Conservation (phyloP, 495 filamentous ascomycete species). For the Xylaria palmicola region DNA sequence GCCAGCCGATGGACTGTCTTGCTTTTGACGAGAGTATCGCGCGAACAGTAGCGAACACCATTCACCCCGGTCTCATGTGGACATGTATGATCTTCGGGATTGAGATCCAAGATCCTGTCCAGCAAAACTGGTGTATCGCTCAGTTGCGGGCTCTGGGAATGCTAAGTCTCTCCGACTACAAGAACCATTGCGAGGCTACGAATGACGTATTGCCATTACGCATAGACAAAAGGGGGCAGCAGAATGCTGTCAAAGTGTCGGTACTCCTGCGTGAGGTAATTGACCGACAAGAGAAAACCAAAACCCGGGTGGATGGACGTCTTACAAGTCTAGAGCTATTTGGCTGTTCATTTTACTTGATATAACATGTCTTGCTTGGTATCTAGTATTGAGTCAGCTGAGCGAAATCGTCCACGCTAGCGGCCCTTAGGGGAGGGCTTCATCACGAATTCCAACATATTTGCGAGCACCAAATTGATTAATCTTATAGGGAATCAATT, state of each 20-base stretch:
- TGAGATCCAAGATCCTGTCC: not conserved
- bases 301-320: constrained; percentile 4
- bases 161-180: not conserved
- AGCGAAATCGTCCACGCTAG: too few relatives aligned
- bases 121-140: constrained; percentile 6
- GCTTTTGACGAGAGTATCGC: not conserved
- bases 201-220: not conserved
- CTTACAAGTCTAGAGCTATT: constrained; percentile 5
- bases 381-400: too few relatives aligned
- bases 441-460: too few relatives aligned
- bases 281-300: not conserved
- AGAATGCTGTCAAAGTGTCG: constrained; percentile 8
- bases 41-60: not conserved
- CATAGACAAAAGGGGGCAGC: not conserved
- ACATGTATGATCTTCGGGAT: constrained; percentile 7
- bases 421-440: too few relatives aligned
- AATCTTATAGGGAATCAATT: too few relatives aligned
- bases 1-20: not conserved
- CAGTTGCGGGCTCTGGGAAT: constrained; percentile 11
- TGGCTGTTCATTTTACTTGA: constrained; percentile 13
- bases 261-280: constrained; percentile 9
- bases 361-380: not conserved
- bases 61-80: constrained; percentile 13
- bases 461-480: too few relatives aligned
- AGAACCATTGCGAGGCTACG: not conserved